Conservation (phyloP, 164 flowering plant genomes). For the Hamamelis virginiana region DNA sequence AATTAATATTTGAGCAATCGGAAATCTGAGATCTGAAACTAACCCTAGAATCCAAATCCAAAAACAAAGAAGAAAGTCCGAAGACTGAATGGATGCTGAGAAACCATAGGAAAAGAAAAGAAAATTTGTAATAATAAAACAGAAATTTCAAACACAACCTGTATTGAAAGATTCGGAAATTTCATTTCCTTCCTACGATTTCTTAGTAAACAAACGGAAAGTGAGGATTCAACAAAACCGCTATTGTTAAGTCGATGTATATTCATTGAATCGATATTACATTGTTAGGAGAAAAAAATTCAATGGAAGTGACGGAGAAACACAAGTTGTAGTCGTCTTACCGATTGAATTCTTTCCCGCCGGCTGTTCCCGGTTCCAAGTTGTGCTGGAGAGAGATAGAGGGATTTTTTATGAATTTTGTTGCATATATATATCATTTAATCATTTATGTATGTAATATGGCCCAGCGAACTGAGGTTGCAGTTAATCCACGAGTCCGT, state of each 20-base stretch:
- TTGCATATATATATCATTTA: not conserved
- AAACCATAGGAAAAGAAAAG: too few species aligned
- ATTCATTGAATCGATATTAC: not conserved
- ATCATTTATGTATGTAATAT: not conserved
- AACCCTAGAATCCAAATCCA: not conserved
- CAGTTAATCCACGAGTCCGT: too few species aligned
- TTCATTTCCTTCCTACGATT: not conserved
- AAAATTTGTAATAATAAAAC: too few species aligned
- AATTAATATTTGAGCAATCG: not conserved
- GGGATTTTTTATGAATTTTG: not conserved
- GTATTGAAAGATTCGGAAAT: too few species aligned
- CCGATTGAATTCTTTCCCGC: conserved; percentile 5
- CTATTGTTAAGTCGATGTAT: not conserved
- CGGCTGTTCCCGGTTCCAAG: conserved; percentile 1
- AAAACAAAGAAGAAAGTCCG: not conserved
- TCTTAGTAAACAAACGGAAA: not conserved
- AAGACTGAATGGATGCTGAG: not conserved
- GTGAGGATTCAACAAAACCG: too few species aligned
- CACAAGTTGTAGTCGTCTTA: not conserved
- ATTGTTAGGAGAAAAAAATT: not conserved
- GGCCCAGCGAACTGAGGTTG: not conserved
- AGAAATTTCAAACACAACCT: too few species aligned
- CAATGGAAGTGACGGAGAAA: not conserved
- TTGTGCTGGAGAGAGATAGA: not conserved
- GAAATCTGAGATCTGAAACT: conserved; percentile 4